phyloP scores from a whole-genome alignment of 2,329 filamentous ascomycete genomes.

The Acarospora socialis region DNA sequence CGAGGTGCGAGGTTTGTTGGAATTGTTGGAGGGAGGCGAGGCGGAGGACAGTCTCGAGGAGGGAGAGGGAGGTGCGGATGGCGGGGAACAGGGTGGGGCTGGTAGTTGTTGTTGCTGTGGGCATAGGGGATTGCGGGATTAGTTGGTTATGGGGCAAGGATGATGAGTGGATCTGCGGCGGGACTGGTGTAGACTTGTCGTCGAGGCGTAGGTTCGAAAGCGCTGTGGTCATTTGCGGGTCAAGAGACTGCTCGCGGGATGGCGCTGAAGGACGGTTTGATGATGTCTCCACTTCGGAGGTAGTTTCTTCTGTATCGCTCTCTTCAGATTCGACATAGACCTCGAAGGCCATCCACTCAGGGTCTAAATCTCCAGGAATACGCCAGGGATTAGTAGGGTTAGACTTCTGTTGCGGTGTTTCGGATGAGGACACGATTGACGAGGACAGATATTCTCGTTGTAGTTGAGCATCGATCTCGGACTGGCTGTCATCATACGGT shows the following conservation, averaged over 20 bases:
- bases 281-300: slow-evolving; percentile 22
- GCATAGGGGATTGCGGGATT: slow-evolving; percentile 5
- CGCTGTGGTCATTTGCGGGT: slow-evolving; percentile 26
- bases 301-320: slow-evolving; percentile 39
- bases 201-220: slow-evolving; percentile 35
- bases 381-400: slow-evolving; percentile 33
- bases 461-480: slow-evolving; percentile 29
- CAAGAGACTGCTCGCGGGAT: slow-evolving; percentile 21
- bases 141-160: slow-evolving; percentile 13
- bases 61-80: slow-evolving; percentile 56
- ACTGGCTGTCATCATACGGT: slow-evolving; percentile 14
- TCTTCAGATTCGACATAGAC: slow-evolving; percentile 55
- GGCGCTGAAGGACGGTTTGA: slow-evolving; percentile 11
- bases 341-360: slow-evolving; percentile 84
- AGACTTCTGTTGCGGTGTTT: slow-evolving; percentile 17
- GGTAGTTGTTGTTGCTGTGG: slow-evolving; percentile 10
- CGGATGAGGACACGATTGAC: too few relatives aligned
- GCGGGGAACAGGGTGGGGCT: slow-evolving; percentile 16
- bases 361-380: slow-evolving; percentile 62
- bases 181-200: slow-evolving; percentile 14
- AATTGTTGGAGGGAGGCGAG: slow-evolving; percentile 81
- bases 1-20: slow-evolving; percentile 76
- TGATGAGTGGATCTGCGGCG: slow-evolving; percentile 15
- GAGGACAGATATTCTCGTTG: slow-evolving; percentile 4
- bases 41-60: slow-evolving; percentile 78